These are phyloP conservation scores for Carex myosuroides DNA, from an alignment of 176 grass and related monocot species.

Conservation along the genomic window DNA sequence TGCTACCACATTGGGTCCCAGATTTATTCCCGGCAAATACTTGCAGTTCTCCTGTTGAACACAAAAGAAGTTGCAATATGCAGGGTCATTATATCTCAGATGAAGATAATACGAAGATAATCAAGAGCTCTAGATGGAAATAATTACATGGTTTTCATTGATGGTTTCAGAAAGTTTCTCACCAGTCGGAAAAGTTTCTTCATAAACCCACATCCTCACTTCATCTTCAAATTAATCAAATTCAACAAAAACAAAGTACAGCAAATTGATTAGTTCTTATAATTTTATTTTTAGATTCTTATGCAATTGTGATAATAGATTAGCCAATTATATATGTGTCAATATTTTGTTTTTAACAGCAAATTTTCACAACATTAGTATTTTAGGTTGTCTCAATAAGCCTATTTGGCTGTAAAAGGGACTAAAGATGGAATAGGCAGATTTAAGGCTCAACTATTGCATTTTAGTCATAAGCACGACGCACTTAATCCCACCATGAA, in stretches of 20 bases:
- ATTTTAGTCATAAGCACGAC: not conserved
- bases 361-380: not conserved
- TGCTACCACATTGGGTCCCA: conserved; percentile 71
- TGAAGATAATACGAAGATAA: too few relatives aligned
- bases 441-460: not conserved
- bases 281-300: not conserved
- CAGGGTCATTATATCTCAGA: too few relatives aligned
- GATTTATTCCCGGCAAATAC: conserved; percentile 88
- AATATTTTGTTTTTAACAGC: not conserved
- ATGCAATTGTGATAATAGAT: not conserved
- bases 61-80: not conserved
- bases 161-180: too few relatives aligned
- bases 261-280: not conserved
- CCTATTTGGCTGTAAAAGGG: not conserved
- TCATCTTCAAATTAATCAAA: conserved; percentile 46
- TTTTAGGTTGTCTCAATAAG: not conserved
- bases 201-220: conserved; percentile 92
- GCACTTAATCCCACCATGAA: not conserved
- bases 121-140: too few relatives aligned
- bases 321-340: not conserved
- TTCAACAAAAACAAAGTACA: not conserved
- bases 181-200: conserved; percentile 64
- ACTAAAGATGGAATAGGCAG: not conserved
- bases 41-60: conserved; percentile 80
- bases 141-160: too few relatives aligned